Evolutionary conservation across 495 filamentous ascomycete genomes (phyloP).

Genomic region (Opeltia flavorubescens): DNA sequence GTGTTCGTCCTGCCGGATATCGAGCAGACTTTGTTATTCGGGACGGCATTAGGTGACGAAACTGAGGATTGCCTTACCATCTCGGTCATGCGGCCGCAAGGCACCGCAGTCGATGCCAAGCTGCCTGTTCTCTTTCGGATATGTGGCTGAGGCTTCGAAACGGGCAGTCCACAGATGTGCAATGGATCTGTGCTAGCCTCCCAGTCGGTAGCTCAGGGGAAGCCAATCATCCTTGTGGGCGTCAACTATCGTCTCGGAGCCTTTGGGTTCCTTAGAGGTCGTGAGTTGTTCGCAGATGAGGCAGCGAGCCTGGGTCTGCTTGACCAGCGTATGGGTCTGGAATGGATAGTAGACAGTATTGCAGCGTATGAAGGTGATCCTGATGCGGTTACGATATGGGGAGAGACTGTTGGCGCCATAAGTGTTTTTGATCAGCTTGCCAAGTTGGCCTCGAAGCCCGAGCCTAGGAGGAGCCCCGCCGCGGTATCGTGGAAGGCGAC

Average conservation of each 20-base stretch:
- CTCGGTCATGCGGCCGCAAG: slow-evolving; percentile 48
- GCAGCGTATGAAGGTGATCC: slow-evolving; percentile 41
- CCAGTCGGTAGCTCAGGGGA: slow-evolving; percentile 35
- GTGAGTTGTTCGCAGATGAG: slow-evolving; percentile 52
- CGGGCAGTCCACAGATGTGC: slow-evolving; percentile 45
- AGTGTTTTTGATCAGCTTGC: too few species aligned
- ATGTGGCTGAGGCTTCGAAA: slow-evolving; percentile 51
- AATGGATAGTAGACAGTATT: slow-evolving; percentile 44
- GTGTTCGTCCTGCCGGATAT: slow-evolving; percentile 36
- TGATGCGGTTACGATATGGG: slow-evolving; percentile 57
- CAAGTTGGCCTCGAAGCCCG: too few species aligned
- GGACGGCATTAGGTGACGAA: slow-evolving; percentile 23
- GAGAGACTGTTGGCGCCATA: slow-evolving; percentile 58
- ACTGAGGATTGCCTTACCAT: slow-evolving; percentile 51
- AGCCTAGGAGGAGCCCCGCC: too few species aligned
- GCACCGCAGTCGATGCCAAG: slow-evolving; percentile 35
- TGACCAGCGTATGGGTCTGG: slow-evolving; percentile 36
- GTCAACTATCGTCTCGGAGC: slow-evolving; percentile 49
- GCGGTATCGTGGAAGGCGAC: too few species aligned
- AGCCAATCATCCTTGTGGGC: slow-evolving; percentile 49
- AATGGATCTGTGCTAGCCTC: slow-evolving; percentile 40
- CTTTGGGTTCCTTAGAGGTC: slow-evolving; percentile 31
- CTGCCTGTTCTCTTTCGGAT: slow-evolving; percentile 58
- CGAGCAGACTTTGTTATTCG: slow-evolving; percentile 42
- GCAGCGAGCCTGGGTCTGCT: slow-evolving; percentile 39